Conservation (phyloP, 164 flowering plant species). For the Echeveria elegans region DNA sequence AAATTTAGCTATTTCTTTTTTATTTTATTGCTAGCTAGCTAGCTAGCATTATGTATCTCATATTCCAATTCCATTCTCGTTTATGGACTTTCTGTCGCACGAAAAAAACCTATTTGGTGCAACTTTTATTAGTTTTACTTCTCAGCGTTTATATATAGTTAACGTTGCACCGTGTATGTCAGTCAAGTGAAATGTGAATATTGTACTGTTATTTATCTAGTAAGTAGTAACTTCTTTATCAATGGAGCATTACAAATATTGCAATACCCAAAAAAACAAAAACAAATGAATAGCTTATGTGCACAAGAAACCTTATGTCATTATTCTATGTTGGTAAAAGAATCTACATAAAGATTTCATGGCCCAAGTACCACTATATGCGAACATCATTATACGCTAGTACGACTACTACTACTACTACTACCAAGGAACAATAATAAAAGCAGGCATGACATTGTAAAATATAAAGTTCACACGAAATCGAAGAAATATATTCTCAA, state of each 20-base stretch:
- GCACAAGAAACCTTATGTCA: background rate
- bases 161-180: background rate
- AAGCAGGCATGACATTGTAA: too few species aligned
- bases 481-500: background rate
- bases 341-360: conserved; percentile 5
- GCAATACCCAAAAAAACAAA: too few species aligned
- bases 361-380: background rate
- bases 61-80: conserved; percentile 3
- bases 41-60: background rate
- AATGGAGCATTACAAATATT: too few species aligned
- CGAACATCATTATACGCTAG: conserved; percentile 8
- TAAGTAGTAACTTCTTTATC: too few species aligned
- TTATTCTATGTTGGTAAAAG: background rate
- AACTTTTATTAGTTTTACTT: too few species aligned
- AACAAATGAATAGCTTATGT: too few species aligned
- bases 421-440: background rate
- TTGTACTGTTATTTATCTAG: too few species aligned
- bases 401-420: too few species aligned
- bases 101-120: too few species aligned
- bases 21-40: background rate
- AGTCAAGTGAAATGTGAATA: background rate
- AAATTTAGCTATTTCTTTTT: background rate
- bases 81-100: background rate
- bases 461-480: conserved; percentile 3
- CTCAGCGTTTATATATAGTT: too few species aligned